Percentiles rank a stretch among this genome's conserved stretches.
These are phyloP conservation scores for Yamadazyma tumulicola DNA, from an alignment of 805 yeast species.

Conservation along the genomic window DNA sequence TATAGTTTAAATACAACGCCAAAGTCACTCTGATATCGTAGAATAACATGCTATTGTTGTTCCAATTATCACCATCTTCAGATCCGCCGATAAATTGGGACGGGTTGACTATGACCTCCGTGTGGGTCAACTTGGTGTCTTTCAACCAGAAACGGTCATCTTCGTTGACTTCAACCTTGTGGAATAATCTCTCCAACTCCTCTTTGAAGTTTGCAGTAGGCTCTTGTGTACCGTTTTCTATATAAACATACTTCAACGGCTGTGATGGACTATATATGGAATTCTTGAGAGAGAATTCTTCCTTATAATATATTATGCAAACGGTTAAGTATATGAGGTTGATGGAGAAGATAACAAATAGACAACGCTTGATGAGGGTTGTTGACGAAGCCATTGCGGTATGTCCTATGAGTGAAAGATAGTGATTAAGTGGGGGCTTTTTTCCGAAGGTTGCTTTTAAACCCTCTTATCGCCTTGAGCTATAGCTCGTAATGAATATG, in stretches of 20 bases:
- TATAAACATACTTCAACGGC: slow-evolving; percentile 5
- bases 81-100: slow-evolving; percentile 13
- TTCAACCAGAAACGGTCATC: slow-evolving; percentile 22
- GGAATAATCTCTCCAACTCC: slow-evolving; percentile 13
- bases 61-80: slow-evolving; percentile 15
- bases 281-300: slow-evolving; percentile 8
- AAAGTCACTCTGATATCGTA: slow-evolving; percentile 55
- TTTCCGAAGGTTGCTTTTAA: too few relatives aligned
- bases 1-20: slow-evolving; percentile 35
- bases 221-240: slow-evolving; percentile 9
- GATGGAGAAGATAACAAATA: slow-evolving; percentile 7
- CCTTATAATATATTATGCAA: slow-evolving; percentile 9
- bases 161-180: slow-evolving; percentile 15
- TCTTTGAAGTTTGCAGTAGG: slow-evolving; percentile 8
- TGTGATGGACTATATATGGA: neutral
- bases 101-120: slow-evolving; percentile 14
- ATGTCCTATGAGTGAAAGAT: too few relatives aligned
- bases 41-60: slow-evolving; percentile 19
- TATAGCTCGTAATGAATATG: too few relatives aligned
- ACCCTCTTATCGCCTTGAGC: too few relatives aligned
- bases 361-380: slow-evolving; percentile 9
- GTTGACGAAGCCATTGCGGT: slow-evolving; percentile 4
- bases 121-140: slow-evolving; percentile 17
- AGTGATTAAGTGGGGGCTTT: too few relatives aligned
- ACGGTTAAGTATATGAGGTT: slow-evolving; percentile 13